Base-by-base conservation (phyloP, 805 yeast species). In the Yarrowia sp. region DNA sequence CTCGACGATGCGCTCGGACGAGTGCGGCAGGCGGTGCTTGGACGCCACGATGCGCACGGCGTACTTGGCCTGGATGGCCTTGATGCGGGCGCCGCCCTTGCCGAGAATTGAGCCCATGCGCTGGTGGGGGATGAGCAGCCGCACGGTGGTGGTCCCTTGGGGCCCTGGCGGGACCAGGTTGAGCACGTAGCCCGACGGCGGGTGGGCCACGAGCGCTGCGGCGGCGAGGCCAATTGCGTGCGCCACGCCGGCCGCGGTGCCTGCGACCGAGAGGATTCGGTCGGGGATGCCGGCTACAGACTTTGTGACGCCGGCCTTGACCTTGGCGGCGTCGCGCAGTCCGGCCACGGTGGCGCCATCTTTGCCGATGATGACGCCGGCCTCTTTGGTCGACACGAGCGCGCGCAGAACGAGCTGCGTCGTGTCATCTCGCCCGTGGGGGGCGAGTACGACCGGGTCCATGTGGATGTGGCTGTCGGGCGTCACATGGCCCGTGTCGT, bases 21-120 rank as follows among this genome's bases (percentile, higher is more conserved):
- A 87, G 69, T 87, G 87, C 10, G 89, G 89, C 66, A 92, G 81
- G 73, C 85, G 87, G 64, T 90, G 91, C 73, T 90, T 91, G 36
- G 96, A 87, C 11, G 96, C 96, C 64, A 90, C 91, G 83, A 92
- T 88, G 72, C 88, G 87, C 62, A 92, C 90, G 64, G 82, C 79
- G 74, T 79, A 86, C 33, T 77, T 78, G 66, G 85, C 87, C 77
- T 89, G 95, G 67, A 91, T 83, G 43, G 87, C 81, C 78, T 90
- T 91, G 72, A 92, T 92, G 73, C 92, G 82, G 12, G 80, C 78
- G 62, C 97, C 97, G 67, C 84, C 89, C 66, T 88, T 85, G 62
- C 97, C 97, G 72, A 92, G 91, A 51, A 92, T 82, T 9, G 96
- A 86, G 41, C 97, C 96, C 85, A 91, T 86, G 74, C 90, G 96